These are phyloP conservation scores for Neurospora discreta DNA, from an alignment of 495 filamentous ascomycete genomes.

Conservation along the genomic window DNA sequence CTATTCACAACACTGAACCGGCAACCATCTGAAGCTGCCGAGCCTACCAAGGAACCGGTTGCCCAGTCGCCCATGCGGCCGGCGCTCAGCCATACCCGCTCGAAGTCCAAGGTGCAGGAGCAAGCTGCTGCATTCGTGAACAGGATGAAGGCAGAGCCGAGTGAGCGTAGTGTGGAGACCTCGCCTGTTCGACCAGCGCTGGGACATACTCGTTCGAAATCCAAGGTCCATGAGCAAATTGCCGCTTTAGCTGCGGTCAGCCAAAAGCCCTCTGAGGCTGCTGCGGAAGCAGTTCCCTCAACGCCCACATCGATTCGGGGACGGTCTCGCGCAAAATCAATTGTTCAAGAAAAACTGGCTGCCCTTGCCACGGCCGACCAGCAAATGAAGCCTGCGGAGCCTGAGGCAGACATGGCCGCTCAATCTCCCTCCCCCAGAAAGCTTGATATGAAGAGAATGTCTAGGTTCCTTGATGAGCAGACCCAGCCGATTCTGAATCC, in stretches of 20 bases:
- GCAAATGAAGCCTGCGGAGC: neutral
- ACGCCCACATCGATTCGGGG: neutral
- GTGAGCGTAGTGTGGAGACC: neutral
- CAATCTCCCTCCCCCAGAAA: conserved; percentile 40
- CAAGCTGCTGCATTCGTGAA: neutral
- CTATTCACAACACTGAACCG: neutral
- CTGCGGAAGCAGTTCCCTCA: conserved; percentile 10
- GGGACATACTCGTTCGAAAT: conserved; percentile 17
- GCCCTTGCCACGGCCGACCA: neutral
- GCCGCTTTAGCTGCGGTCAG: conserved; percentile 27
- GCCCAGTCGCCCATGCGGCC: neutral
- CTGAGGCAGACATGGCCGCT: conserved; percentile 21
- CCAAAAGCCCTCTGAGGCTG: conserved; percentile 24
- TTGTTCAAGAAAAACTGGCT: conserved; percentile 2
- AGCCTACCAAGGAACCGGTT: neutral
- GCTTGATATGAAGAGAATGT: conserved; percentile 42
- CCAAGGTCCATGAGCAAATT: conserved; percentile 35
- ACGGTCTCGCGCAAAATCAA: conserved; percentile 1
- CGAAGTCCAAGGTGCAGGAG: neutral
- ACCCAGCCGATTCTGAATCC: conserved; percentile 10
- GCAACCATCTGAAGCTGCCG: neutral
- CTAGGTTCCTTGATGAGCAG: conserved; percentile 36
- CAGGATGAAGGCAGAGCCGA: neutral
- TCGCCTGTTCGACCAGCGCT: neutral
- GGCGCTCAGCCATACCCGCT: neutral